Percentiles rank a stretch among this genome's conserved stretches.
phyloP scores from a whole-genome alignment of 1,284 basidiomycete genomes.

The Boletellus deceptivus region DNA sequence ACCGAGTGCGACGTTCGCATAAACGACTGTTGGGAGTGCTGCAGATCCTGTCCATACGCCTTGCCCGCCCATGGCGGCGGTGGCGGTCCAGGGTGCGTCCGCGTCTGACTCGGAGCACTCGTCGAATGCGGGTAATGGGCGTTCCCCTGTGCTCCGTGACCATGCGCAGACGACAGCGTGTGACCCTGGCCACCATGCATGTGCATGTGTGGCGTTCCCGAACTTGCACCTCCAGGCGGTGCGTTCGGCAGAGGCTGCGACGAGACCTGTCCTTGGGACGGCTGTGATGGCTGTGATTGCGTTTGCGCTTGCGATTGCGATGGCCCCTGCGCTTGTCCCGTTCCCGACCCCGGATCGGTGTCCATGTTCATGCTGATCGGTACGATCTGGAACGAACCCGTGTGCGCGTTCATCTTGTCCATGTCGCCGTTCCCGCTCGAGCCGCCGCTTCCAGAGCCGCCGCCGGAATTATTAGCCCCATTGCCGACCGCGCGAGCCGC shows the following conservation, averaged over 20 bases:
- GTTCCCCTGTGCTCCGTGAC: constrained; percentile 9
- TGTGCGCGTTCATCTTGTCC: constrained; percentile 45
- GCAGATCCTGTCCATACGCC: constrained; percentile 46
- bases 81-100: constrained; percentile 18
- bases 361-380: constrained; percentile 28
- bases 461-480: constrained; percentile 4
- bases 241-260: constrained; percentile 12
- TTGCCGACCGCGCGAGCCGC: constrained; percentile 19
- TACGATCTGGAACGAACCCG: constrained; percentile 52
- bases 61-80: constrained; percentile 49
- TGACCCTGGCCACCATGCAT: constrained; percentile 15
- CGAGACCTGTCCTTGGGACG: constrained; percentile 1
- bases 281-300: constrained; percentile 13
- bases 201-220: constrained; percentile 23
- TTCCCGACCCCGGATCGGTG: constrained; percentile 8
- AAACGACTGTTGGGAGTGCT: constrained; percentile 52
- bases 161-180: constrained; percentile 11
- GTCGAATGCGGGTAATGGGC: constrained; percentile 12
- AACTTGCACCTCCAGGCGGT: background rate
- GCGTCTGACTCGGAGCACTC: constrained; percentile 8
- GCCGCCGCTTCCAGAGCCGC: background rate
- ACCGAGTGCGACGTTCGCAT: constrained; percentile 51
- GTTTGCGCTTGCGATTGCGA: constrained; percentile 12
- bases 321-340: constrained; percentile 6
- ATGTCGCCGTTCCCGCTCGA: constrained; percentile 14